Conservation (phyloP, 1,284 basidiomycete species). For the Pseudozyma tsukubaensis region DNA sequence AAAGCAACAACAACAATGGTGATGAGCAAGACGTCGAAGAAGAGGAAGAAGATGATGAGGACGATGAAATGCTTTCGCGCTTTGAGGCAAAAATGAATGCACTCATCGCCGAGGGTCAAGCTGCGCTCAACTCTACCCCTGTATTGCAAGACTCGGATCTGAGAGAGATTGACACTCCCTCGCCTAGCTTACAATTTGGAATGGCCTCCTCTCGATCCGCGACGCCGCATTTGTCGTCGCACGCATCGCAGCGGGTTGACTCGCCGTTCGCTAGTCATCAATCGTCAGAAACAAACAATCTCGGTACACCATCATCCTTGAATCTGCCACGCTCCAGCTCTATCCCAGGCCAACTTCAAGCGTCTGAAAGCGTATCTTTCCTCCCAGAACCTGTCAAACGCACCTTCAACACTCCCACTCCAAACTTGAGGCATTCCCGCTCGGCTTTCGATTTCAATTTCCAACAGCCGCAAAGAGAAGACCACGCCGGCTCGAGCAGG, state of each 20-base stretch:
- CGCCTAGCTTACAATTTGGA: slow-evolving; percentile 18
- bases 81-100: slow-evolving; percentile 54
- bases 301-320: neutral
- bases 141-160: slow-evolving; percentile 44
- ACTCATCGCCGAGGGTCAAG: slow-evolving; percentile 53
- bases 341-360: slow-evolving; percentile 12
- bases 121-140: slow-evolving; percentile 48
- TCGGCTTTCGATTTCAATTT: slow-evolving; percentile 30
- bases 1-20: neutral
- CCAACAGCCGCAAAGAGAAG: neutral
- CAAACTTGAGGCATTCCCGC: slow-evolving; percentile 16
- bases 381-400: slow-evolving; percentile 41
- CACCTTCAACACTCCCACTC: slow-evolving; percentile 16
- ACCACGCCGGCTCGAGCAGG: neutral
- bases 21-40: neutral
- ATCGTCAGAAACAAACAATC: too few relatives aligned
- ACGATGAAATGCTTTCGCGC: slow-evolving; percentile 50
- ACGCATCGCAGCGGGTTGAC: slow-evolving; percentile 21
- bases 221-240: slow-evolving; percentile 1
- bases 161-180: slow-evolving; percentile 31
- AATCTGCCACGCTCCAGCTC: slow-evolving; percentile 14
- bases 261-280: slow-evolving; percentile 15
- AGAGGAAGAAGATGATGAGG: slow-evolving; percentile 31
- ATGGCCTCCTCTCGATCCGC: slow-evolving; percentile 8
- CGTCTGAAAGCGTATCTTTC: neutral